A percentile compares a stretch with the other conserved stretches of the same genome.
phyloP scores from a whole-genome alignment of 257 asterid species.

The Solanum chaucha region DNA sequence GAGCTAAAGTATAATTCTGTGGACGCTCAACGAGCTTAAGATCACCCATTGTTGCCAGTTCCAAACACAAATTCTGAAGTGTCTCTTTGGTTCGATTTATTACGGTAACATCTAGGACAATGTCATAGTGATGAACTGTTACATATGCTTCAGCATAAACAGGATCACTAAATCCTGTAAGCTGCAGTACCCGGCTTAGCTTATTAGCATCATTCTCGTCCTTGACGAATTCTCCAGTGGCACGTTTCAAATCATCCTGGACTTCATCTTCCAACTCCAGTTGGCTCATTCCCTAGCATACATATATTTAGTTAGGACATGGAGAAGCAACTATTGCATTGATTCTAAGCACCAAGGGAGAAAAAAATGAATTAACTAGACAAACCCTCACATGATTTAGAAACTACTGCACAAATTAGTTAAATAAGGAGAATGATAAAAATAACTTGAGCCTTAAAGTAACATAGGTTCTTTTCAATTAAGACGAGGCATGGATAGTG shows the following conservation, averaged over 20 bases:
- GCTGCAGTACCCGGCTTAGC: conserved; percentile 79
- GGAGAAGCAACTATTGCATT: background rate
- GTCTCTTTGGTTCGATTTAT: conserved; percentile 89
- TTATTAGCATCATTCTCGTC: conserved; percentile 83
- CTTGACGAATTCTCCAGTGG: conserved; percentile 84
- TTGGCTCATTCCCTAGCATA: conserved; percentile 83
- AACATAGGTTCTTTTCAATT: background rate
- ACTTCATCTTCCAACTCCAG: conserved; percentile 90
- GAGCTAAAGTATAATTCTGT: conserved; percentile 83
- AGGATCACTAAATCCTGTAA: conserved; percentile 94
- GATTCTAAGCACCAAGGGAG: background rate
- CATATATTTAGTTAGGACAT: background rate
- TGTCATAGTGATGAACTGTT: conserved; percentile 91
- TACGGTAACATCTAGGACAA: conserved; percentile 84
- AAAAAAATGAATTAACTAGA: background rate
- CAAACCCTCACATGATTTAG: background rate
- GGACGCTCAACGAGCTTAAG: conserved; percentile 98
- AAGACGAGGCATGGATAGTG: background rate
- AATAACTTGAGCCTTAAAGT: background rate
- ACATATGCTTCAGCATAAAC: conserved; percentile 94
- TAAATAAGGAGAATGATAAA: background rate
- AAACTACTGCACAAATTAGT: background rate
- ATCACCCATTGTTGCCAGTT: conserved; percentile 97
- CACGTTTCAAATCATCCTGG: conserved; percentile 91
- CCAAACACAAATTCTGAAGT: conserved; percentile 89